Evolutionary conservation across 163 green algal genomes (phyloP).

Genomic region (Scenedesmus sp.): DNA sequence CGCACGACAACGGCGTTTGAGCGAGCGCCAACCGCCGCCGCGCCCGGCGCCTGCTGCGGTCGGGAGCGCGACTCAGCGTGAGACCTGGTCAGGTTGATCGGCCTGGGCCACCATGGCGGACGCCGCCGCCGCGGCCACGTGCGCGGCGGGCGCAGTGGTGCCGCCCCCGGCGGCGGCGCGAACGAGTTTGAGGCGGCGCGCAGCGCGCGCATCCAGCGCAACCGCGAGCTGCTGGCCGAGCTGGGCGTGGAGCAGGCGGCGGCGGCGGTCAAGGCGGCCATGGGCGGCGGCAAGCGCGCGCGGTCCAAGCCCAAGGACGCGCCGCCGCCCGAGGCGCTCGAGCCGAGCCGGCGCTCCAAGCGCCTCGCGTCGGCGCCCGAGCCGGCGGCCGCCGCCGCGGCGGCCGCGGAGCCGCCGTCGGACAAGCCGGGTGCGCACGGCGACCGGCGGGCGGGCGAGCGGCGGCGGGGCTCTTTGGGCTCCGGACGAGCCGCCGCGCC

Average conservation of each 20-base stretch:
- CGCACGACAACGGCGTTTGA: no score
- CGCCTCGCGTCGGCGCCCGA: background rate
- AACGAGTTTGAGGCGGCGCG: conserved; percentile 18
- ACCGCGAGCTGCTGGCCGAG: conserved; percentile 38
- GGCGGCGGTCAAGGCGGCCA: background rate
- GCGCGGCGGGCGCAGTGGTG: no score
- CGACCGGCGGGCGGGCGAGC: no score
- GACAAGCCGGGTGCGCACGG: background rate
- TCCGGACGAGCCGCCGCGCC: no score
- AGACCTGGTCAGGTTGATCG: no score
- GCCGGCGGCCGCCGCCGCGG: background rate
- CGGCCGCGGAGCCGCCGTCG: background rate
- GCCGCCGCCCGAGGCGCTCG: background rate
- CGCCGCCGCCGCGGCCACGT: no score
- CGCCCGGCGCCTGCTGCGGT: no score
- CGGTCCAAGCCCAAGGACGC: background rate
- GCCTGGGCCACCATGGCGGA: no score
- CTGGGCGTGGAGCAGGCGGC: conserved; percentile 33
- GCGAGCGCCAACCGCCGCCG: no score
- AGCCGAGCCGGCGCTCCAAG: conserved; percentile 27
- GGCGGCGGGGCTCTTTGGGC: no score
- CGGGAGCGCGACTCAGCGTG: no score
- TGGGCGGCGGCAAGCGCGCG: background rate
- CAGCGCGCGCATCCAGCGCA: conserved; percentile 42
- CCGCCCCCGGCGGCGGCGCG: no score